These are phyloP conservation scores for Cyclocybe aegerita DNA, from an alignment of 768 basidiomycete species.

Conservation along the genomic window DNA sequence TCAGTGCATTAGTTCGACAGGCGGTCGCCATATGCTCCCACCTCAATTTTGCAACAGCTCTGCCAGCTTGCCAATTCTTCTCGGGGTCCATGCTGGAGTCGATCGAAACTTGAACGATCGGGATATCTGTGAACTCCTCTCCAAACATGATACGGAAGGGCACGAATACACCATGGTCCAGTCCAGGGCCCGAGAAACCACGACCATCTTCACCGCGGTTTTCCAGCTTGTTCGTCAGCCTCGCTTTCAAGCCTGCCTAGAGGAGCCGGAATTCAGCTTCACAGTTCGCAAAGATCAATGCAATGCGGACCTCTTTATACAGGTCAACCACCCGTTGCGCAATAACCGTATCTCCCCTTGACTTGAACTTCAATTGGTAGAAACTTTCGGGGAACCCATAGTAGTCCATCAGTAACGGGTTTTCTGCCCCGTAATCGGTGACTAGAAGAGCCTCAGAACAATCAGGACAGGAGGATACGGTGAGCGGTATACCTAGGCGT, in stretches of 20 bases:
- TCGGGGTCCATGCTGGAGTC: slow-evolving; percentile 58
- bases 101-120: slow-evolving; percentile 72
- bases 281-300: neutral
- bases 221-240: slow-evolving; percentile 49
- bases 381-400: slow-evolving; percentile 61
- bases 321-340: slow-evolving; percentile 60
- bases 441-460: slow-evolving; percentile 36
- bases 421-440: slow-evolving; percentile 69
- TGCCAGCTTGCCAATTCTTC: slow-evolving; percentile 64
- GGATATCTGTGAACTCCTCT: slow-evolving; percentile 56
- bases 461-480: neutral
- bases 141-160: slow-evolving; percentile 83
- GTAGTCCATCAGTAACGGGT: slow-evolving; percentile 76
- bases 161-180: slow-evolving; percentile 81
- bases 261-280: neutral
- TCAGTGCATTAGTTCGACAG: slow-evolving; percentile 15
- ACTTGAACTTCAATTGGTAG: slow-evolving; percentile 68
- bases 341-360: slow-evolving; percentile 57
- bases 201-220: slow-evolving; percentile 64
- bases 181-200: slow-evolving; percentile 60
- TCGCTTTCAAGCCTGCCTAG: slow-evolving; percentile 54
- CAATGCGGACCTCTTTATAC: slow-evolving; percentile 45
- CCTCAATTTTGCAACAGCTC: slow-evolving; percentile 60
- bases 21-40: slow-evolving; percentile 23
- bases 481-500: slow-evolving; percentile 47